Base-by-base conservation (phyloP, 768 basidiomycete species). In the Panaeolus papilionaceus region DNA sequence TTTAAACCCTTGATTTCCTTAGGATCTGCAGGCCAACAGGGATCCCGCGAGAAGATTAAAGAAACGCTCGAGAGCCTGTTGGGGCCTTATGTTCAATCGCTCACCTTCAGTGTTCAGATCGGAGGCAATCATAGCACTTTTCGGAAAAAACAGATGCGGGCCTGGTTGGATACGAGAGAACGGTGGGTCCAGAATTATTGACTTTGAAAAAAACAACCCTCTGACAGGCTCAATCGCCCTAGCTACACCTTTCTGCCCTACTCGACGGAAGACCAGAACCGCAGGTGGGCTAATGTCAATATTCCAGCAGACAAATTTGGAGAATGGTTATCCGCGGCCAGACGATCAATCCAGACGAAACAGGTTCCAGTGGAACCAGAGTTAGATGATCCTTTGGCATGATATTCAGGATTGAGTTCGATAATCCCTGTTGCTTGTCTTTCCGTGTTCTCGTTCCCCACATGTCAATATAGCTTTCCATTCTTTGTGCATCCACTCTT, bases 1-100 rank as follows among this genome's bases (percentile, higher is more conserved):
- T 33, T 33, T 5, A 5, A 33, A 33, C 33, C 33, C 33, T 33
- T 5, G 33, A 33, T 33, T 33, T 33, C 33, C 33, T 33, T 33
- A 5, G 33, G 33, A 33, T 33, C 33, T 33, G 3, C 33, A 3
- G 33, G 33, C 33, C 33, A 33, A 33, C 33, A 33, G 33, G 5
- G 33, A 33, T 58, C 16, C 6, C 3, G 20, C 4, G 20, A 51
- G 4, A 68, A 58, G 61, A 58, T 71, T 0, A 63, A 69, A 38
- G 75, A 74, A 47, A 71, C 70, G 38, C 42, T 75, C 3, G 75
- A 74, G 64, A 58, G 64, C 9, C 58, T 74, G 11, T 47, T 75
- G 23, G 42, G 18, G 3, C 73, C 72, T 26, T 61, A 69, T 1
- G 61, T 68, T 5, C 71, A 66, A 14, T 71, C 67, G 9, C 62